Base-by-base conservation (phyloP, 306 rosid genomes). In the Lablab purpureus region DNA sequence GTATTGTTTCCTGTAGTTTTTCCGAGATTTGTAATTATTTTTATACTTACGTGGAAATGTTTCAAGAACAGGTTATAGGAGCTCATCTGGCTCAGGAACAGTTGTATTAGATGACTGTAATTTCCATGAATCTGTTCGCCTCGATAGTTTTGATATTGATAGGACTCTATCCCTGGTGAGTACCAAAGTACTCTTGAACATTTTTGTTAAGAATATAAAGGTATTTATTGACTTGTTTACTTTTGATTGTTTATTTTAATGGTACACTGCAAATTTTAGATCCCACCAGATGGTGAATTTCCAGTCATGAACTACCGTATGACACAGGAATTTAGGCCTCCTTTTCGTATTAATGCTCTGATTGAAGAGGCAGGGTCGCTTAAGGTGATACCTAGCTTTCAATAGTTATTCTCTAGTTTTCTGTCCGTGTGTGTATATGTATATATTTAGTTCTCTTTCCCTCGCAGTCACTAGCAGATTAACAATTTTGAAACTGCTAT, bases 71-170 rank as follows among this genome's bases (percentile, higher is more conserved):
- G 96, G 88, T 76, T 88, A 87, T 82, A 77, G 88, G 80, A 89
- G 92, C 79, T 92, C 94, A 19, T 62, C 84, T 62, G 91, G 91
- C 80, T 89, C 93, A 18, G 93, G 90, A 72, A 74, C 90, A 47
- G 97, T 92, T 80, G 22, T 90, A 72, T 89, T 92, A 74, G 97
- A 90, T 85, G 97, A 92, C 78, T 92, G 97, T 78, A 90, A 92
- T 87, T 92, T 92, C 85, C 97, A 92, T 82, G 96, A 92, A 85
- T 90, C 97, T 71, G 97, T 92, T 65, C 96, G 85, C 68, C 96
- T 92, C 74, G 97, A 92, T 74, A 89, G 73, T 84, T 92, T 92
- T 75, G 94, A 90, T 51, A 47, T 74, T 18, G 93, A 92, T 81
- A 89, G 52, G 88, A 90, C 97, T 80, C 83, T 92, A 83, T 80